These are phyloP conservation scores for Blakeslea trispora DNA, from an alignment of 371 early-diverging fungal genomes.

Conservation along the genomic window DNA sequence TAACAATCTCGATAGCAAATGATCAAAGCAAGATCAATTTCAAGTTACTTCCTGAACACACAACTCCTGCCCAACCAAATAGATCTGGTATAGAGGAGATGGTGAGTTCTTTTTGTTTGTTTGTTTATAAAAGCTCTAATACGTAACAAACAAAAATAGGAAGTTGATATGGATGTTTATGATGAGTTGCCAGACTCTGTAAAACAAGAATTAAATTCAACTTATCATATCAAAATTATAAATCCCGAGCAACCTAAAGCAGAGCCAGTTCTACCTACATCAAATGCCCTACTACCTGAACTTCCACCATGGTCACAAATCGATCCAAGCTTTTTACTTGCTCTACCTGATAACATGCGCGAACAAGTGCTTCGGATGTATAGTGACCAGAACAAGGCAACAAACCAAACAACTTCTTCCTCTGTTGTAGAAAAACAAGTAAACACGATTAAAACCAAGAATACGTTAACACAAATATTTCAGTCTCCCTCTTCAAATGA, in stretches of 20 bases:
- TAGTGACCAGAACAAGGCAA: slow-evolving; percentile 7
- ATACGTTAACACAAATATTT: background rate
- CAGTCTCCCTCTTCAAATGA: background rate
- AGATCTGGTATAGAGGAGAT: slow-evolving; percentile 15
- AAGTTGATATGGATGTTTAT: slow-evolving; percentile 27
- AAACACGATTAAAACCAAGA: background rate
- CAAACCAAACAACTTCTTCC: background rate
- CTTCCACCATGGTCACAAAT: slow-evolving; percentile 61
- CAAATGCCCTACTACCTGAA: slow-evolving; percentile 20
- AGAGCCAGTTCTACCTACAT: background rate
- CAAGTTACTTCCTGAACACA: background rate
- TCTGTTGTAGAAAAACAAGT: no score
- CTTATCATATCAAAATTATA: slow-evolving; percentile 6
- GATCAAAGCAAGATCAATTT: slow-evolving; percentile 17
- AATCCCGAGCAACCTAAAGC: background rate
- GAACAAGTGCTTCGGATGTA: slow-evolving; percentile 45
- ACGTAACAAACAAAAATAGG: slow-evolving; percentile 1
- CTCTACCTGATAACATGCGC: slow-evolving; percentile 43
- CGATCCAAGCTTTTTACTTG: slow-evolving; percentile 45
- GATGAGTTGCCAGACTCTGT: slow-evolving; percentile 29
- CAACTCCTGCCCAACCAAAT: no score
- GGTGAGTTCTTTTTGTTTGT: background rate
- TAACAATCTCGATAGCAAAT: no score
- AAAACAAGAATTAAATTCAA: slow-evolving; percentile 23
- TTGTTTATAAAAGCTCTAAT: background rate